Evolutionary conservation across 805 yeast species (phyloP).

Genomic region (Scheffersomyces ergatensis): DNA sequence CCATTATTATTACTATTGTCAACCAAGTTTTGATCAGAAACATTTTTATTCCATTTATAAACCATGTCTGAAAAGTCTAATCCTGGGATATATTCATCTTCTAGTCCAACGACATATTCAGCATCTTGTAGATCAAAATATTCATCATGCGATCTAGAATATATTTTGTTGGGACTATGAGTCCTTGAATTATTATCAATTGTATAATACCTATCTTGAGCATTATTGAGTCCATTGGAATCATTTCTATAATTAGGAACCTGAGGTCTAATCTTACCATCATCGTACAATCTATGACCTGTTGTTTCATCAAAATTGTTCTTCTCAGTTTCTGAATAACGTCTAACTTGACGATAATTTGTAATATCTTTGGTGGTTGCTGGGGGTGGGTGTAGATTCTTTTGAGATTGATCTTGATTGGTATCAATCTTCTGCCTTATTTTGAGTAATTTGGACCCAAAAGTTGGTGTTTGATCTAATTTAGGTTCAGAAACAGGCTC

Average conservation of each 20-base stretch:
- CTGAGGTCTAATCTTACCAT: slow-evolving; percentile 48
- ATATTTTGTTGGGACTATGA: slow-evolving; percentile 17
- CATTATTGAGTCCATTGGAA: not conserved
- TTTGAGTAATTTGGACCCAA: not conserved
- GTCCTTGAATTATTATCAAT: not conserved
- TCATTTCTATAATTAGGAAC: slow-evolving; percentile 5
- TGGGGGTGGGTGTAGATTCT: not conserved
- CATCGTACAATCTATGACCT: slow-evolving; percentile 55
- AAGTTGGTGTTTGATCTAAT: not conserved
- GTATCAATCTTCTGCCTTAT: not conserved
- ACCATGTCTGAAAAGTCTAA: slow-evolving; percentile 53
- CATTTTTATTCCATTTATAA: slow-evolving; percentile 43
- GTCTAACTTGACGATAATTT: slow-evolving; percentile 42
- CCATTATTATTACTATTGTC: not conserved
- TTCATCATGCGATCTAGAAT: slow-evolving; percentile 30
- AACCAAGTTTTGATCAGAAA: slow-evolving; percentile 12
- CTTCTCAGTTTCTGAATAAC: slow-evolving; percentile 65
- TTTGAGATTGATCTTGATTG: not conserved
- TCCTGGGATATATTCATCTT: slow-evolving; percentile 78
- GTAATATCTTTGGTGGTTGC: not conserved
- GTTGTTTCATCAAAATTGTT: slow-evolving; percentile 55
- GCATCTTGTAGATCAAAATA: not conserved
- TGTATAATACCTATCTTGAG: not conserved
- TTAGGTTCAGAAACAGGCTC: not conserved
- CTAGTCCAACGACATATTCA: slow-evolving; percentile 44